A percentile compares a stretch with the other conserved stretches of the same genome.
Evolutionary conservation across 139 green algal species (phyloP).

Genomic region (Chlorokybus atmophyticus): DNA sequence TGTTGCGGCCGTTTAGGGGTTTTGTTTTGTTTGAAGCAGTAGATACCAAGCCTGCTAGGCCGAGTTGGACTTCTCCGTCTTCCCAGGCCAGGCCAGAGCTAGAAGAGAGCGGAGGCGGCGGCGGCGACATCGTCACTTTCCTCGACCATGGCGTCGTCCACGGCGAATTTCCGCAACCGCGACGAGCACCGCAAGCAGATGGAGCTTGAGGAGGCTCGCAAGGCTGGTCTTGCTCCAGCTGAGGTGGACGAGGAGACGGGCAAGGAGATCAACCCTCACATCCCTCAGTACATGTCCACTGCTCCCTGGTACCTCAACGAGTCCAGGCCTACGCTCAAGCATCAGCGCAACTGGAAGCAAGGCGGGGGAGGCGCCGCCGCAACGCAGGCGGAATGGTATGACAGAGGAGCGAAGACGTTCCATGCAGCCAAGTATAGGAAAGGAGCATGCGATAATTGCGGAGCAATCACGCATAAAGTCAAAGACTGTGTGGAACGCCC

Average conservation of each 20-base stretch:
- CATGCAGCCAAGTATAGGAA: constrained; percentile 92
- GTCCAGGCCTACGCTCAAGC: constrained; percentile 62
- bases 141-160: too few relatives aligned
- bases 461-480: constrained; percentile 84
- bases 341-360: constrained; percentile 91
- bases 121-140: too few relatives aligned
- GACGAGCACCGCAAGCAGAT: constrained; percentile 49
- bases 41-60: too few relatives aligned
- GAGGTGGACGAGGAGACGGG: constrained; percentile 95
- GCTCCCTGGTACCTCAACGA: constrained; percentile 90
- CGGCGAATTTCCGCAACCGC: too few relatives aligned
- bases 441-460: constrained; percentile 95
- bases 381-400: constrained; percentile 58
- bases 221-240: constrained; percentile 79
- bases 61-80: too few relatives aligned
- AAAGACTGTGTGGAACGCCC: constrained; percentile 93
- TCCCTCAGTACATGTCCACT: constrained; percentile 92
- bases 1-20: too few relatives aligned
- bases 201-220: constrained; percentile 93
- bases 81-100: too few relatives aligned
- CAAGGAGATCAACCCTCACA: constrained; percentile 98
- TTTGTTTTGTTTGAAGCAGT: too few relatives aligned
- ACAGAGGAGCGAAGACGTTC: constrained; percentile 78
- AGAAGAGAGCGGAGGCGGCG: too few relatives aligned
- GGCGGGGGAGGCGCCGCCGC: constrained; percentile 22